phyloP scores from a whole-genome alignment of 164 flowering plant genomes.

The Tetracentron sinense region DNA sequence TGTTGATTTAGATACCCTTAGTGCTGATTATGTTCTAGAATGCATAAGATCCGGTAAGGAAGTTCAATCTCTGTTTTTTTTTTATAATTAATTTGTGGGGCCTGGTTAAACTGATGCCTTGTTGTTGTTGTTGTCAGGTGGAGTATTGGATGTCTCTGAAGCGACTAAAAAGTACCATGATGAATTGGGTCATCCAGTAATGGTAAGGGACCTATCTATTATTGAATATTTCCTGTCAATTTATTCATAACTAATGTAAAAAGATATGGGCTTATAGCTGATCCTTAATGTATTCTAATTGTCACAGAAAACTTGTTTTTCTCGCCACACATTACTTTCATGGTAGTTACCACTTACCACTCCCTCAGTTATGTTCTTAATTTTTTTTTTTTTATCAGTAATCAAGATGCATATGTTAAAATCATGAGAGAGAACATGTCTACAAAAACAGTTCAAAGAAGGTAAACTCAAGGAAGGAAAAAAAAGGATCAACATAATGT shows the following conservation, averaged over 20 bases:
- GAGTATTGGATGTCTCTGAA: slow-evolving; percentile 52
- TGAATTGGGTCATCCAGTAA: slow-evolving; percentile 46
- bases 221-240: neutral
- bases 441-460: too few species aligned
- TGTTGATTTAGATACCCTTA: slow-evolving; percentile 47
- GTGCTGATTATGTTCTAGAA: slow-evolving; percentile 58
- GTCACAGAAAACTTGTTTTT: too few species aligned
- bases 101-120: neutral
- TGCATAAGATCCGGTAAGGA: slow-evolving; percentile 49
- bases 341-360: too few species aligned
- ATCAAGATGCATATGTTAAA: too few species aligned
- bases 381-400: too few species aligned
- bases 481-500: too few species aligned
- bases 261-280: too few species aligned
- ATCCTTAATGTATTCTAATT: neutral
- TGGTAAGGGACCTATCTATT: slow-evolving; percentile 43
- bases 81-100: neutral
- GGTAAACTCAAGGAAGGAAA: too few species aligned
- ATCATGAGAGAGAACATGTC: too few species aligned
- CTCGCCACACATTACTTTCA: too few species aligned
- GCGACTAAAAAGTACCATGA: slow-evolving; percentile 37
- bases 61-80: neutral
- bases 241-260: too few species aligned
- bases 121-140: slow-evolving; percentile 35
- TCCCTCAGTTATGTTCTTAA: too few species aligned